These are phyloP conservation scores for Amphirosellinia nigrospora DNA, from an alignment of 495 filamentous ascomycete species.

Conservation along the genomic window DNA sequence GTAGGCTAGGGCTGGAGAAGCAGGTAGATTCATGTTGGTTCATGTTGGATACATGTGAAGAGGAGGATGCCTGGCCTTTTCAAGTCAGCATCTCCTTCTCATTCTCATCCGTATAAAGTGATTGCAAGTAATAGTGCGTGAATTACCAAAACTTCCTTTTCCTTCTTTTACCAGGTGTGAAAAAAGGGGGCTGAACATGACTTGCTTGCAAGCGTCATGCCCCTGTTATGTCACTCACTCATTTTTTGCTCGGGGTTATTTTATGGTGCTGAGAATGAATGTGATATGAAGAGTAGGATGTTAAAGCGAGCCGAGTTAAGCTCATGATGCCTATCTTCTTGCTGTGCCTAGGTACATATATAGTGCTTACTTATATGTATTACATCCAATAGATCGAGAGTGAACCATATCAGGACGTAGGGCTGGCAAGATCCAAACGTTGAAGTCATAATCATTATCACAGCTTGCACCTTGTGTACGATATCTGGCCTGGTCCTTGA, in stretches of 20 bases:
- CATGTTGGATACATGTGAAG: not conserved
- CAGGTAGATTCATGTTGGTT: too few relatives aligned
- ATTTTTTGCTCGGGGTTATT: not conserved
- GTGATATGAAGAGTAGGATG: not conserved
- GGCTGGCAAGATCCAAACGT: too few relatives aligned
- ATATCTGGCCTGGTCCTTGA: not conserved
- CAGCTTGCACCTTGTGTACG: not conserved
- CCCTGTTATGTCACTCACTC: slow-evolving; percentile 4
- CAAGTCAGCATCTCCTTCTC: not conserved
- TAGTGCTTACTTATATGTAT: too few relatives aligned
- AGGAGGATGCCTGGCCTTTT: not conserved
- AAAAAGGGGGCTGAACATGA: not conserved
- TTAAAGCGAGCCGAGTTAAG: too few relatives aligned
- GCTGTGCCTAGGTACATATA: too few relatives aligned
- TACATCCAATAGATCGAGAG: not conserved
- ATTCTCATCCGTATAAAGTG: not conserved
- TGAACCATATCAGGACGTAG: too few relatives aligned
- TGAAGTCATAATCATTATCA: not conserved
- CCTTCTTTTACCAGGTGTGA: not conserved
- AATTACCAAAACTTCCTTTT: not conserved
- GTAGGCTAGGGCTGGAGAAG: not conserved
- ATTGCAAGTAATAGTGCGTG: not conserved
- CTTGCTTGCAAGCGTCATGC: not conserved
- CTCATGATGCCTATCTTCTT: too few relatives aligned
- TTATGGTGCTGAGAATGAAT: not conserved